Percentiles rank a stretch among this genome's conserved stretches.
These are phyloP conservation scores for Sclerotinia subarctica DNA, from an alignment of 2,329 filamentous ascomycete species.

Conservation along the genomic window DNA sequence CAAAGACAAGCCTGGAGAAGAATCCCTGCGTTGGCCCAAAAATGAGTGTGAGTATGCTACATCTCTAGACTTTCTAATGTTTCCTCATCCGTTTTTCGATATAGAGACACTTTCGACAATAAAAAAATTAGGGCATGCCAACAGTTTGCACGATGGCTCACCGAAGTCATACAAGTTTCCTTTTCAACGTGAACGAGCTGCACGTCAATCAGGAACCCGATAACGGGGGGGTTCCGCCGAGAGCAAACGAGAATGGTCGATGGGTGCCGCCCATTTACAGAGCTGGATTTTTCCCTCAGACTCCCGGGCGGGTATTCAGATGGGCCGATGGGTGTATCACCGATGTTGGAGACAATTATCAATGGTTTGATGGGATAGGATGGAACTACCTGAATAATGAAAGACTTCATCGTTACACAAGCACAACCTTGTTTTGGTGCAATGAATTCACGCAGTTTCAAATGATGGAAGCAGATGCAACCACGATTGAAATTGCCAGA, in stretches of 20 bases:
- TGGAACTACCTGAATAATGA: not conserved
- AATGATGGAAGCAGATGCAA: slow-evolving; percentile 25
- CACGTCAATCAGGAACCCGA: slow-evolving; percentile 38
- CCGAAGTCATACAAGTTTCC: slow-evolving; percentile 34
- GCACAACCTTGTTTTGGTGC: slow-evolving; percentile 30
- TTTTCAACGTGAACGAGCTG: slow-evolving; percentile 43
- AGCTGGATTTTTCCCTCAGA: slow-evolving; percentile 26
- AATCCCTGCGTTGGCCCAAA: not conserved
- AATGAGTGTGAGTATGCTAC: slow-evolving; percentile 3
- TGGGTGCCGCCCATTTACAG: slow-evolving; percentile 30
- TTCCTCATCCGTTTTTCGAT: not conserved
- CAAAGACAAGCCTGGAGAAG: not conserved
- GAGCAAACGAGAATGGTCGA: slow-evolving; percentile 22
- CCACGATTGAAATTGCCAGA: slow-evolving; percentile 16
- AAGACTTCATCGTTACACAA: slow-evolving; percentile 20
- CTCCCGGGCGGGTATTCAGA: slow-evolving; percentile 28
- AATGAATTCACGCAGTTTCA: slow-evolving; percentile 27
- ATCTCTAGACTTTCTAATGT: not conserved
- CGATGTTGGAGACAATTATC: slow-evolving; percentile 19
- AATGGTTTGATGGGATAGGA: slow-evolving; percentile 15
- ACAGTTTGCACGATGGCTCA: slow-evolving; percentile 3
- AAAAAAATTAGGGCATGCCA: not conserved
- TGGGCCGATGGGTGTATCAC: slow-evolving; percentile 29
- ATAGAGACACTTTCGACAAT: slow-evolving; percentile 9
- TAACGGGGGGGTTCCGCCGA: slow-evolving; percentile 21